Percentiles rank a stretch among this genome's conserved stretches.
These are phyloP conservation scores for Dryas alaskensis DNA, from an alignment of 306 rosid genomes.

Conservation along the genomic window DNA sequence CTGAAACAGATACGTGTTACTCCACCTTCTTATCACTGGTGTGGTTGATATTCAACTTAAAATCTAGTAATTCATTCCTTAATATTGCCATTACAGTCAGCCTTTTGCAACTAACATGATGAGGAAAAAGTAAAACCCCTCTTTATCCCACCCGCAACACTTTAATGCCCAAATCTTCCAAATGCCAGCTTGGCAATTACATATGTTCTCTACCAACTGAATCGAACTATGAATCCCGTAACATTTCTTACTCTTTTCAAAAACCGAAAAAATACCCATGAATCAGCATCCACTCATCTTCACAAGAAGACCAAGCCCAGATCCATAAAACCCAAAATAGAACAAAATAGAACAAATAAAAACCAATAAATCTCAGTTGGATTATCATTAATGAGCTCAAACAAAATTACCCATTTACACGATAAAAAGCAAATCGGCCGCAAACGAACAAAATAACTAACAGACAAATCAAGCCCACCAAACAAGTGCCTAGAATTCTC, in stretches of 20 bases:
- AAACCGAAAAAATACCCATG: constrained; percentile 12
- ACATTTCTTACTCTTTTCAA: constrained; percentile 11
- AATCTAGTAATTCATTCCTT: constrained; percentile 19
- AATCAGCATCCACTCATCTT: constrained; percentile 30
- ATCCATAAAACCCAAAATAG: constrained; percentile 41
- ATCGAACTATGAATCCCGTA: constrained; percentile 9
- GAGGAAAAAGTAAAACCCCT: not conserved
- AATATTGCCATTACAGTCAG: constrained; percentile 18
- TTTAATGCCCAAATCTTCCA: constrained; percentile 29
- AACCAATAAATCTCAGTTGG: constrained; percentile 2
- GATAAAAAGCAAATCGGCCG: constrained; percentile 14
- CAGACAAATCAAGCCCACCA: constrained; percentile 2
- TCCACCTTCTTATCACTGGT: not conserved
- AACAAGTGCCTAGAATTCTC: constrained; percentile 22
- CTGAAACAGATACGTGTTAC: not conserved
- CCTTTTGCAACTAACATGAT: constrained; percentile 16
- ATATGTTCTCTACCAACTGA: constrained; percentile 8
- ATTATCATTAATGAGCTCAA: not conserved
- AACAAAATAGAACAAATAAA: not conserved
- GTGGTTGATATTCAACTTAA: constrained; percentile 22
- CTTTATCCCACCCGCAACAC: constrained; percentile 15
- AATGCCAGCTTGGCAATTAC: constrained; percentile 15
- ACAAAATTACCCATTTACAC: constrained; percentile 16
- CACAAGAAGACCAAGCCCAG: constrained; percentile 36
- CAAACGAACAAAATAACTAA: constrained; percentile 12